These are phyloP conservation scores for Candida frijolesensis DNA, from an alignment of 1,139 yeast genomes.

Conservation along the genomic window DNA sequence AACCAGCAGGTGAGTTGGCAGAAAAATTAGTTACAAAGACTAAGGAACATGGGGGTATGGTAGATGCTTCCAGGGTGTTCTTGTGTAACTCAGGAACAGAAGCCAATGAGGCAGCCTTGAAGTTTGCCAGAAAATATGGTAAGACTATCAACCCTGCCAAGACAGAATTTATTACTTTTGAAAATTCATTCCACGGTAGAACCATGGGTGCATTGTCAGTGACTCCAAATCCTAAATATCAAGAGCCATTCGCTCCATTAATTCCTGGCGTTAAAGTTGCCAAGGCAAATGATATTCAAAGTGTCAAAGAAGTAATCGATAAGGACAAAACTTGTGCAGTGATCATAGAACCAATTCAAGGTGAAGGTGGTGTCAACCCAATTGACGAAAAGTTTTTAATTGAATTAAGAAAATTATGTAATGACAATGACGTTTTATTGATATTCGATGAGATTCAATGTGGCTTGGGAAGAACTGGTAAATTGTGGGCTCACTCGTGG, in stretches of 20 bases:
- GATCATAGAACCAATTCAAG: conserved; percentile 95
- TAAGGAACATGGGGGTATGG: conserved; percentile 72
- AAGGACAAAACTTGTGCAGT: conserved; percentile 83
- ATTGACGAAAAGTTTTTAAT: conserved; percentile 64
- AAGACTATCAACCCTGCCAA: conserved; percentile 58
- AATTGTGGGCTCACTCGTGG: conserved; percentile 87
- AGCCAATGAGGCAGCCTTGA: conserved; percentile 96
- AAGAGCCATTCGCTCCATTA: conserved; percentile 85
- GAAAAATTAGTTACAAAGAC: conserved; percentile 72
- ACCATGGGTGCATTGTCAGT: conserved; percentile 91
- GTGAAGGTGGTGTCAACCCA: conserved; percentile 92
- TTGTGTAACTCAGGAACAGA: conserved; percentile 93
- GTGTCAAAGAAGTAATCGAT: conserved; percentile 59
- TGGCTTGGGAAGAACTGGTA: conserved; percentile 92
- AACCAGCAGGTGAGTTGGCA: conserved; percentile 81
- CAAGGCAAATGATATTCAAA: conserved; percentile 56
- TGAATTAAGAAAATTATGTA: conserved; percentile 68
- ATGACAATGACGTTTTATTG: conserved; percentile 68
- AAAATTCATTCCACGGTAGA: conserved; percentile 91
- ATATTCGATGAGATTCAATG: conserved; percentile 97
- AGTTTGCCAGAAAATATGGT: conserved; percentile 90
- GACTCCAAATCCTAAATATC: conserved; percentile 91
- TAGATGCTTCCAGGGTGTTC: conserved; percentile 79
- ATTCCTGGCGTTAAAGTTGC: conserved; percentile 82
- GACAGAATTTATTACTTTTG: conserved; percentile 79